These are phyloP conservation scores for Nowakowskiella sp. DNA, from an alignment of 192 early-diverging fungal genomes.

Conservation along the genomic window DNA sequence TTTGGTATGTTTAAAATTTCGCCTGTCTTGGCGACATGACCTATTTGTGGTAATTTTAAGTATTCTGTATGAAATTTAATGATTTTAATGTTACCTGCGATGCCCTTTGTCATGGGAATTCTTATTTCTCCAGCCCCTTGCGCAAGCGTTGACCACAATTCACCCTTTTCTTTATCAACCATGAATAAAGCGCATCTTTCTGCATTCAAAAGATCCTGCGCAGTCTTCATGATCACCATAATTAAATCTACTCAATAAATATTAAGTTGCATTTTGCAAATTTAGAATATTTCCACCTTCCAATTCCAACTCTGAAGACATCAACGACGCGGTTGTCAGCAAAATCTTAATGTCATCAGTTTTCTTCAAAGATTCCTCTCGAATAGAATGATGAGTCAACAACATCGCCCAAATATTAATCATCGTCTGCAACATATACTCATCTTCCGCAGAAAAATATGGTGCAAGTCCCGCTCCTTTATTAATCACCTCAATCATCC, in stretches of 20 bases:
- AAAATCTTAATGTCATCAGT: conserved; percentile 35
- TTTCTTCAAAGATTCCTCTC: conserved; percentile 11
- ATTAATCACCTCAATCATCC: conserved; percentile 41
- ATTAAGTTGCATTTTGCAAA: background rate
- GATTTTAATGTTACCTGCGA: conserved; percentile 24
- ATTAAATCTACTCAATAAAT: conserved; percentile 26
- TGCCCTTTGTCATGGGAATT: conserved; percentile 40
- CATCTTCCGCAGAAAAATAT: conserved; percentile 45
- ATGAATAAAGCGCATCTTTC: conserved; percentile 44
- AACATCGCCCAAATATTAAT: conserved; percentile 30
- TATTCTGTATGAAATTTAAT: background rate
- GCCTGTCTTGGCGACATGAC: conserved; percentile 38
- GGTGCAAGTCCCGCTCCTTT: conserved; percentile 25
- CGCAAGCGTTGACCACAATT: conserved; percentile 46
- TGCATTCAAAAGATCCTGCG: conserved; percentile 36
- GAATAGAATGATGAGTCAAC: conserved; percentile 1
- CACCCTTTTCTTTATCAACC: conserved; percentile 31
- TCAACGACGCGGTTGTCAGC: conserved; percentile 36
- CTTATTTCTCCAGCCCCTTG: conserved; percentile 45
- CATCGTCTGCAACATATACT: conserved; percentile 31
- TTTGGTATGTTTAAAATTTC: conserved; percentile 40
- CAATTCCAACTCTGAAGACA: conserved; percentile 36
- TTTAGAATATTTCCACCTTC: conserved; percentile 16
- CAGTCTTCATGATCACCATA: conserved; percentile 40
- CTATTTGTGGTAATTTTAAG: conserved; percentile 4